phyloP scores from a whole-genome alignment of 345 rosid genomes.

The Salix suchowensis region DNA sequence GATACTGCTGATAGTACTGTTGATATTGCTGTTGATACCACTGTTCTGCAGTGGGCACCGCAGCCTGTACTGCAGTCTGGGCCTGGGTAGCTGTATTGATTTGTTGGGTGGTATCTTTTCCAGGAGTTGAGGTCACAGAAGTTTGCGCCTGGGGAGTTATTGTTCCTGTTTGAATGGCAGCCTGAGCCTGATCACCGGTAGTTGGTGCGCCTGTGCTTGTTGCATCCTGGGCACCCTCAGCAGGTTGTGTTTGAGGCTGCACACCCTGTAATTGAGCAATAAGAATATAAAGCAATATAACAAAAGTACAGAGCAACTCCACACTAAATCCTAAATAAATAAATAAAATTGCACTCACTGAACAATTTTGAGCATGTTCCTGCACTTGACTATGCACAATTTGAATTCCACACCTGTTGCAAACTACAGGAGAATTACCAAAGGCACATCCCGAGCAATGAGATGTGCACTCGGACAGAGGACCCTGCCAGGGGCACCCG shows the following conservation, averaged over 20 bases:
- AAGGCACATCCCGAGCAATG: slow-evolving; percentile 76
- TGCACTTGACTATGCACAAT: slow-evolving; percentile 63
- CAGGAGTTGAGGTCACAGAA: slow-evolving; percentile 30
- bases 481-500: slow-evolving; percentile 84
- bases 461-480: slow-evolving; percentile 51
- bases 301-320: not conserved
- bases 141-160: slow-evolving; percentile 38
- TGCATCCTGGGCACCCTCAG: slow-evolving; percentile 40
- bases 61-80: slow-evolving; percentile 38
- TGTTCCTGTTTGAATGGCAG: slow-evolving; percentile 33
- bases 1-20: slow-evolving; percentile 66
- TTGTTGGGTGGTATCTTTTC: slow-evolving; percentile 33
- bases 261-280: slow-evolving; percentile 41
- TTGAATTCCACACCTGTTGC: slow-evolving; percentile 59
- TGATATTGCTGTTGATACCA: slow-evolving; percentile 71
- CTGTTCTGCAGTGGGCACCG: slow-evolving; percentile 42
- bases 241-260: slow-evolving; percentile 45
- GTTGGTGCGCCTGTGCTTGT: slow-evolving; percentile 28
- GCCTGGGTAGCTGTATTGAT: slow-evolving; percentile 28
- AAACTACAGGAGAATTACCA: slow-evolving; percentile 65
- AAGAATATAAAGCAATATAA: not conserved
- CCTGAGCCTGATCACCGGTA: slow-evolving; percentile 34
- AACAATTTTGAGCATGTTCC: slow-evolving; percentile 75
- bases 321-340: not conserved
- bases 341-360: slow-evolving; percentile 44